phyloP scores from a whole-genome alignment of 805 yeast species.

The Ogataea haglerorum region DNA sequence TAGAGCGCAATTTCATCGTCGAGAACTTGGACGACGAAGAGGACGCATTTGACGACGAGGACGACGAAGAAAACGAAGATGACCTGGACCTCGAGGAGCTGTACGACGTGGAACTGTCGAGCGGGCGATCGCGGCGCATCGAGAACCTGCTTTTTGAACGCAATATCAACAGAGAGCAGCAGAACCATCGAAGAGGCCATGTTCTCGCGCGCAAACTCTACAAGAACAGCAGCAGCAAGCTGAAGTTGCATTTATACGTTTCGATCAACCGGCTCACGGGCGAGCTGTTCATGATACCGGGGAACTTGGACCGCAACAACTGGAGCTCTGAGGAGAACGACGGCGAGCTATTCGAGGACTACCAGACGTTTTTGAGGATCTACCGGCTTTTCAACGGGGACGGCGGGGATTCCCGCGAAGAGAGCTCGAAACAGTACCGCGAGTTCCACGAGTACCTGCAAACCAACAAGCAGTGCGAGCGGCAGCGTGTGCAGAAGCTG shows the following conservation, averaged over 20 bases:
- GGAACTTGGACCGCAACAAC: conserved; percentile 32
- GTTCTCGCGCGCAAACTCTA: conserved; percentile 29
- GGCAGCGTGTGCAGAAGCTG: conserved; percentile 23
- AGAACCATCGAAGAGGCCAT: conserved; percentile 24
- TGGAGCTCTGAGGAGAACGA: conserved; percentile 35
- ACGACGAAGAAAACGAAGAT: conserved; percentile 20
- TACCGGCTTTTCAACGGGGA: conserved; percentile 21
- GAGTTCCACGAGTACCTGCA: conserved; percentile 15
- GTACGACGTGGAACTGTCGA: conserved; percentile 26
- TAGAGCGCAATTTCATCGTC: conserved; percentile 13
- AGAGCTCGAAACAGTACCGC: conserved; percentile 2
- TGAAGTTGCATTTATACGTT: conserved; percentile 26
- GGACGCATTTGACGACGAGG: conserved; percentile 10
- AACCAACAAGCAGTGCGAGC: conserved; percentile 11
- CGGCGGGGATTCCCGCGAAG: not conserved
- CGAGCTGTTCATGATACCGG: conserved; percentile 31
- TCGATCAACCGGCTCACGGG: conserved; percentile 34
- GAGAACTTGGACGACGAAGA: conserved; percentile 14
- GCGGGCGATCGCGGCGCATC: conserved; percentile 31
- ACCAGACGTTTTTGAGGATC: conserved; percentile 24
- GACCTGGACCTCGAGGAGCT: conserved; percentile 22
- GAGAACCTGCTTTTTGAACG: conserved; percentile 29
- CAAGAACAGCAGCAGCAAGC: conserved; percentile 20
- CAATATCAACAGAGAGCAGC: conserved; percentile 25
- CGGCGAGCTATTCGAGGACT: conserved; percentile 32